A percentile compares a stretch with the other conserved stretches of the same genome.
These are phyloP conservation scores for Hypoxylon trugodes DNA, from an alignment of 495 filamentous ascomycete genomes.

Conservation along the genomic window DNA sequence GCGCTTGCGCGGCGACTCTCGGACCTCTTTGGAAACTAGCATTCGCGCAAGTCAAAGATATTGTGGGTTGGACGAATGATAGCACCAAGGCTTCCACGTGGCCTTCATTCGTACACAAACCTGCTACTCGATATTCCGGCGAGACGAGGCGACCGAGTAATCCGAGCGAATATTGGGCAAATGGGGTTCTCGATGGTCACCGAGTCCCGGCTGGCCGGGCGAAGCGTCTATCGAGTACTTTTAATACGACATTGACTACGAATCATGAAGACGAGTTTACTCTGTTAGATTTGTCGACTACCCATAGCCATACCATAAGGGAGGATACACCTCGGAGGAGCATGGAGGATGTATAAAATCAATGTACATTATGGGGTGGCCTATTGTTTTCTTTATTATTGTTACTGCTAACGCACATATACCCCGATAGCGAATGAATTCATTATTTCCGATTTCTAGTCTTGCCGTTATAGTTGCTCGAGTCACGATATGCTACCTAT, in stretches of 20 bases:
- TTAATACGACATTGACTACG: constrained; percentile 5
- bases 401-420: constrained; percentile 15
- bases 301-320: not conserved
- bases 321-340: constrained; percentile 13
- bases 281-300: constrained; percentile 14
- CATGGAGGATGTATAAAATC: constrained; percentile 15
- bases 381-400: not conserved
- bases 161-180: constrained; percentile 5
- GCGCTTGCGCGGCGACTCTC: constrained; percentile 42
- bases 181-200: not conserved
- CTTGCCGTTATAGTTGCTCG: not conserved
- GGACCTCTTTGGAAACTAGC: constrained; percentile 38
- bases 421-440: constrained; percentile 23
- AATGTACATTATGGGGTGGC: not conserved
- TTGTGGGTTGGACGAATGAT: constrained; percentile 18
- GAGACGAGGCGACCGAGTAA: constrained; percentile 16
- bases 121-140: constrained; percentile 9
- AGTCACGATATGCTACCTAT: no score
- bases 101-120: constrained; percentile 33
- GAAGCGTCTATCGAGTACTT: not conserved
- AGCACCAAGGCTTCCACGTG: constrained; percentile 13
- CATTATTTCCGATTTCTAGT: not conserved
- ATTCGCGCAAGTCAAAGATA: constrained; percentile 20
- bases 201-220: constrained; percentile 12
- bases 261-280: constrained; percentile 24